phyloP scores from a whole-genome alignment of 208 protist genomes.

The Acanthamoeba royreba region DNA sequence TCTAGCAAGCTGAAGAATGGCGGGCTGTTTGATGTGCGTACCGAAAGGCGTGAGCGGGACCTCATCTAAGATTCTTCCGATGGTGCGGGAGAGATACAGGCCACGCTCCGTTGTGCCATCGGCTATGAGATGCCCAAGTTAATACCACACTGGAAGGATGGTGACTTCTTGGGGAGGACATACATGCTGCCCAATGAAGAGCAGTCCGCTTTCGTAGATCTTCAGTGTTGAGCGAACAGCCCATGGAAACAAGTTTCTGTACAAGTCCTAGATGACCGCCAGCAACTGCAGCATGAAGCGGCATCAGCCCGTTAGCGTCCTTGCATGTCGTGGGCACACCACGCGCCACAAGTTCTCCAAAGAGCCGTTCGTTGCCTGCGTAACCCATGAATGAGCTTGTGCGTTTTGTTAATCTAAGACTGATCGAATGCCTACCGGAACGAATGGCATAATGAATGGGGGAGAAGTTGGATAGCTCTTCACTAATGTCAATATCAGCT shows the following conservation, averaged over 20 bases:
- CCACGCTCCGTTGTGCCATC: background rate
- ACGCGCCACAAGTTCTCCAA: background rate
- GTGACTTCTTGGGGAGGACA: background rate
- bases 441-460: background rate
- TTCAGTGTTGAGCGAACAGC: background rate
- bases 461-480: background rate
- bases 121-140: background rate
- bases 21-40: no score
- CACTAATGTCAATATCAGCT: background rate
- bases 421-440: background rate
- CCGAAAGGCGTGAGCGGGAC: background rate
- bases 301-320: background rate
- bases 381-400: background rate
- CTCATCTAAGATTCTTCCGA: background rate
- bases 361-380: background rate
- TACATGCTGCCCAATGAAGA: background rate
- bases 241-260: background rate
- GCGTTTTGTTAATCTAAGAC: background rate
- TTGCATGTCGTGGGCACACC: constrained; percentile 7
- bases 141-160: background rate
- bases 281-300: background rate
- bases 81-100: background rate
- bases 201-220: background rate
- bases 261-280: background rate
- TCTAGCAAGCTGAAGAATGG: no score